A percentile compares a stretch with the other conserved stretches of the same genome.
Evolutionary conservation across 2,329 filamentous ascomycete species (phyloP).

Genomic region (Fusarium sp.): DNA sequence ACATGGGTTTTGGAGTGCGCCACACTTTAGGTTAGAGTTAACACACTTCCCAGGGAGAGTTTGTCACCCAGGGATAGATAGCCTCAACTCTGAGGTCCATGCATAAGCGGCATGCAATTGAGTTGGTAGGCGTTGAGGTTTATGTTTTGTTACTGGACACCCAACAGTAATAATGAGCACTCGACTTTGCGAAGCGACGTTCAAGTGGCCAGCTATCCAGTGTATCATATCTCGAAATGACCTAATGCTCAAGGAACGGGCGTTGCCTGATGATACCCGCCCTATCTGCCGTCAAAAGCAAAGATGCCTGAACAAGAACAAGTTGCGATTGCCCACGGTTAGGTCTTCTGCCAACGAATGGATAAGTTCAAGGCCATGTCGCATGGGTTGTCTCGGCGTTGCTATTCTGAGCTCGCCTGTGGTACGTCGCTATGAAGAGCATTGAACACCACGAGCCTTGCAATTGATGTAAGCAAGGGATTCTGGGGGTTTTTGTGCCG

Average conservation of each 20-base stretch:
- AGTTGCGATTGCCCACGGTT: background rate
- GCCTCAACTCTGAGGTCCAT: background rate
- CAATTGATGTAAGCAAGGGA: slow-evolving; percentile 21
- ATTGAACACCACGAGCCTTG: slow-evolving; percentile 3
- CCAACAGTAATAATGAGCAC: background rate
- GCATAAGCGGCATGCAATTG: background rate
- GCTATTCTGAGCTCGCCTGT: slow-evolving; percentile 14
- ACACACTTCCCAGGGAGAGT: slow-evolving; percentile 25
- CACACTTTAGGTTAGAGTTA: slow-evolving; percentile 27
- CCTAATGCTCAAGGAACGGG: background rate
- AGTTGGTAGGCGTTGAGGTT: background rate
- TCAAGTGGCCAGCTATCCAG: background rate
- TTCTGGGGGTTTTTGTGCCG: slow-evolving; percentile 1
- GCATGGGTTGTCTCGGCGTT: slow-evolving; percentile 16
- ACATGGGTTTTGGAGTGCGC: slow-evolving; percentile 32
- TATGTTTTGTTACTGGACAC: background rate
- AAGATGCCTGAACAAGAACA: background rate
- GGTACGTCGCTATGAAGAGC: slow-evolving; percentile 22
- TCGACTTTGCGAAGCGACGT: background rate
- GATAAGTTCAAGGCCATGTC: slow-evolving; percentile 3
- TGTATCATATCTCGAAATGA: background rate
- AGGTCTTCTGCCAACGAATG: slow-evolving; percentile 11
- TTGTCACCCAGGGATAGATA: slow-evolving; percentile 8
- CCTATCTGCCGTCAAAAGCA: background rate
- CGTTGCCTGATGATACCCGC: background rate